These are phyloP conservation scores for Puccinia hordei DNA, from an alignment of 1,284 basidiomycete genomes.

Conservation along the genomic window DNA sequence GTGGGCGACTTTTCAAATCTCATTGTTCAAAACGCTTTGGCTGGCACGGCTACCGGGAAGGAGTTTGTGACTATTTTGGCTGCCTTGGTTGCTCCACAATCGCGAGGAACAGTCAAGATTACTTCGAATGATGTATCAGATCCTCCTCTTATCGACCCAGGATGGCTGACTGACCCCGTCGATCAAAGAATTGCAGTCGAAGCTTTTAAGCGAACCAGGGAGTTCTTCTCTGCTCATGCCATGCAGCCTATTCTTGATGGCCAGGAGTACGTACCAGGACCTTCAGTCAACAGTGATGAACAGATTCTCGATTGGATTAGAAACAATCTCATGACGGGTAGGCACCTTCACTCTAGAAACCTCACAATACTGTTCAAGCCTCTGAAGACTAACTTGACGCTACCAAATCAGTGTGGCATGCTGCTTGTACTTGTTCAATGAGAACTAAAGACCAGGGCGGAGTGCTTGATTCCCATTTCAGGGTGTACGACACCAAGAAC, in stretches of 20 bases:
- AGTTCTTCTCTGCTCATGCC: constrained; percentile 16
- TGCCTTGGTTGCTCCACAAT: constrained; percentile 40
- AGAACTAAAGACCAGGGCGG: constrained; percentile 73
- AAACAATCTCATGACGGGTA: constrained; percentile 34
- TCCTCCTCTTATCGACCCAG: constrained; percentile 37
- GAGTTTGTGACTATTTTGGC: constrained; percentile 35
- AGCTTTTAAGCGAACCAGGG: constrained; percentile 36
- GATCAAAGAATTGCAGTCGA: constrained; percentile 36
- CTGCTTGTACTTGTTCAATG: constrained; percentile 68
- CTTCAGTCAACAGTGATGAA: constrained; percentile 13
- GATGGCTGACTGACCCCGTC: constrained; percentile 35
- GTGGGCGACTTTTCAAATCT: constrained; percentile 21
- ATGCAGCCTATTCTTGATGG: constrained; percentile 42
- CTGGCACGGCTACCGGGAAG: constrained; percentile 13
- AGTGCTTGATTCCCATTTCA: constrained; percentile 72
- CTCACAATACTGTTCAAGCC: not conserved
- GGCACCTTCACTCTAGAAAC: not conserved
- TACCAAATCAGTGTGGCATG: constrained; percentile 56
- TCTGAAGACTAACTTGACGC: not conserved
- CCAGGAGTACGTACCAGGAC: constrained; percentile 31
- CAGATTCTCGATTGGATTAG: constrained; percentile 35
- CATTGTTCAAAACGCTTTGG: not conserved
- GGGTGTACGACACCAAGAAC: constrained; percentile 73
- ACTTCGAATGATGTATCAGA: constrained; percentile 12
- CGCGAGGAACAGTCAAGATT: constrained; percentile 38